Evolutionary conservation across 2,329 filamentous ascomycete species (phyloP).

Genomic region (Pezicula radicicola): DNA sequence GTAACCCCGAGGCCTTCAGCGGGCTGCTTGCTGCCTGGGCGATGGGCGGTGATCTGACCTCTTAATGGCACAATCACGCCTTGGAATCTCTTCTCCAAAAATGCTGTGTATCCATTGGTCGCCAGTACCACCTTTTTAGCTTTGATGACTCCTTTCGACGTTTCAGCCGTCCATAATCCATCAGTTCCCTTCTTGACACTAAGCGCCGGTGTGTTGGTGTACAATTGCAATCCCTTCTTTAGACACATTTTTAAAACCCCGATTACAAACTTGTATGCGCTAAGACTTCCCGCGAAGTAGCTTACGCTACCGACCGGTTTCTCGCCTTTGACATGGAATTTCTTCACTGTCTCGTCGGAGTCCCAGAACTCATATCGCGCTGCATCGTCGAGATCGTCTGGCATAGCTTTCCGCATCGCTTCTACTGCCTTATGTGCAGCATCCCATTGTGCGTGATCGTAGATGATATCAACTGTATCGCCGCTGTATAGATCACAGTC

Average conservation of each 20-base stretch:
- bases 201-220: constrained; percentile 21
- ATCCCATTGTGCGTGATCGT: constrained; percentile 26
- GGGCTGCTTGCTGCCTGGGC: constrained; percentile 27
- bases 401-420: constrained; percentile 42
- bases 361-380: constrained; percentile 42
- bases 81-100: constrained; percentile 38
- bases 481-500: constrained; percentile 43
- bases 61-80: constrained; percentile 43
- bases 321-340: constrained; percentile 33
- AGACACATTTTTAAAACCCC: constrained; percentile 22
- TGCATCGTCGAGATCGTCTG: constrained; percentile 35
- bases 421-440: constrained; percentile 28
- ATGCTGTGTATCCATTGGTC: constrained; percentile 51
- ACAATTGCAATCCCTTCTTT: constrained; percentile 21
- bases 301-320: constrained; percentile 14
- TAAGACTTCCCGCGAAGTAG: constrained; percentile 37
- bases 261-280: constrained; percentile 24
- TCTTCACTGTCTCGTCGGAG: constrained; percentile 36
- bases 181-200: constrained; percentile 14
- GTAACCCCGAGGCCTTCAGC: constrained; percentile 22
- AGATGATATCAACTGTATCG: constrained; percentile 33
- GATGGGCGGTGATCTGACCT: constrained; percentile 45
- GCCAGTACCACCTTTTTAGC: constrained; percentile 45
- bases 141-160: constrained; percentile 37
- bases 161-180: constrained; percentile 36